Conservation (phyloP, 805 yeast genomes). For the Wickerhamiella musiphila region DNA sequence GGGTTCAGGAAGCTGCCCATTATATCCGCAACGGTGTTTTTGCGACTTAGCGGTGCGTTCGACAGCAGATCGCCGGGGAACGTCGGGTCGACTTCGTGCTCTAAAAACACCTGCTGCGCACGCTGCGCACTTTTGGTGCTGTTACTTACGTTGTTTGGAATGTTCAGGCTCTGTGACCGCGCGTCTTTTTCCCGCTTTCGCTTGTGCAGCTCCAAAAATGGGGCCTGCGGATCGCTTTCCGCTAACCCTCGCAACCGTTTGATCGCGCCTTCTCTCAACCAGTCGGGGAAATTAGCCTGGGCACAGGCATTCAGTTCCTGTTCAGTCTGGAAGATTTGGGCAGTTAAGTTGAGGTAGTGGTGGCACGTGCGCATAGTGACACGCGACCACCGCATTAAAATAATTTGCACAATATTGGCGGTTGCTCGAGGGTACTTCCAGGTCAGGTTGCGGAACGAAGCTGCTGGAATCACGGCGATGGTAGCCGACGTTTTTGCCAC, state of each 20-base stretch:
- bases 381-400: conserved; percentile 66
- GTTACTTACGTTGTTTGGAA: not conserved
- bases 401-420: conserved; percentile 87
- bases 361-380: conserved; percentile 88
- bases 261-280: conserved; percentile 40
- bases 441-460: conserved; percentile 58
- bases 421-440: conserved; percentile 72
- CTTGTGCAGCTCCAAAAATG: conserved; percentile 5
- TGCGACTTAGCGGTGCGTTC: conserved; percentile 41
- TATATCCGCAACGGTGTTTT: not conserved
- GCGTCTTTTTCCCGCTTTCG: conserved; percentile 7
- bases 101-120: conserved; percentile 5
- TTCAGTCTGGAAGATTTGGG: conserved; percentile 67
- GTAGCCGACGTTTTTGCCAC: conserved; percentile 63
- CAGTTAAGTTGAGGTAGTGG: conserved; percentile 66
- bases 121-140: not conserved
- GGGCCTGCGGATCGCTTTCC: conserved; percentile 10
- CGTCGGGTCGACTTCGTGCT: conserved; percentile 6
- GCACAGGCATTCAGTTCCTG: conserved; percentile 37
- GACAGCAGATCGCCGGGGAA: conserved; percentile 80
- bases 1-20: not conserved
- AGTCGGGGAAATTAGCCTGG: conserved; percentile 39
- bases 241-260: conserved; percentile 23
- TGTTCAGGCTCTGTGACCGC: not conserved
- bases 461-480: conserved; percentile 78